These are phyloP conservation scores for Tephrocybe sp. DNA, from an alignment of 768 basidiomycete species.

Conservation along the genomic window DNA sequence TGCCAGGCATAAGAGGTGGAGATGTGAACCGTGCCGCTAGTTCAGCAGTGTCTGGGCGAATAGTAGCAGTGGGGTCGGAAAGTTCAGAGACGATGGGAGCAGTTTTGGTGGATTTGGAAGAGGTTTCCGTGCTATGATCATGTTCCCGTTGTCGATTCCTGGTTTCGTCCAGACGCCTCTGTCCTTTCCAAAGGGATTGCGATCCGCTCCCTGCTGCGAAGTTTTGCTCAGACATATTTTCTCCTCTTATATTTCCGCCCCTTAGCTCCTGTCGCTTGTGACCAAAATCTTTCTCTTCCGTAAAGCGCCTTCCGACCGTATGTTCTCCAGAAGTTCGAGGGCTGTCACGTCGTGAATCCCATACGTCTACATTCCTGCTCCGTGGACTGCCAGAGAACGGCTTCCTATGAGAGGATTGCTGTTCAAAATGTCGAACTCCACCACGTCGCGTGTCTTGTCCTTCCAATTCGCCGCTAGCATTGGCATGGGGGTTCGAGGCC, in stretches of 20 bases:
- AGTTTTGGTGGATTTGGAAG: neutral
- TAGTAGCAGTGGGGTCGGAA: slow-evolving; percentile 6
- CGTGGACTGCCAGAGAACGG: neutral
- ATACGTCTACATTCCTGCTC: neutral
- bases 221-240: too few species aligned
- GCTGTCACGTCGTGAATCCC: neutral
- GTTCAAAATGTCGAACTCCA: neutral
- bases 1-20: slow-evolving; percentile 66
- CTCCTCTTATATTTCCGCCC: too few species aligned
- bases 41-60: slow-evolving; percentile 4
- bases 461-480: neutral
- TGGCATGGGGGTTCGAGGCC: neutral
- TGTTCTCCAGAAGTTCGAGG: neutral
- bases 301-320: too few species aligned
- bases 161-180: neutral
- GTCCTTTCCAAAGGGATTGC: neutral
- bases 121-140: neutral
- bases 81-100: slow-evolving; percentile 11
- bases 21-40: slow-evolving; percentile 53
- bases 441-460: neutral
- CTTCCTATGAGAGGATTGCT: neutral
- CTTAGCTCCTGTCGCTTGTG: too few species aligned
- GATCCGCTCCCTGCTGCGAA: too few species aligned
- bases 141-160: neutral
- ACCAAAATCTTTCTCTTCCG: too few species aligned